These are phyloP conservation scores for Cladosporium sp. DNA, from an alignment of 2,329 filamentous ascomycete species.

Conservation along the genomic window DNA sequence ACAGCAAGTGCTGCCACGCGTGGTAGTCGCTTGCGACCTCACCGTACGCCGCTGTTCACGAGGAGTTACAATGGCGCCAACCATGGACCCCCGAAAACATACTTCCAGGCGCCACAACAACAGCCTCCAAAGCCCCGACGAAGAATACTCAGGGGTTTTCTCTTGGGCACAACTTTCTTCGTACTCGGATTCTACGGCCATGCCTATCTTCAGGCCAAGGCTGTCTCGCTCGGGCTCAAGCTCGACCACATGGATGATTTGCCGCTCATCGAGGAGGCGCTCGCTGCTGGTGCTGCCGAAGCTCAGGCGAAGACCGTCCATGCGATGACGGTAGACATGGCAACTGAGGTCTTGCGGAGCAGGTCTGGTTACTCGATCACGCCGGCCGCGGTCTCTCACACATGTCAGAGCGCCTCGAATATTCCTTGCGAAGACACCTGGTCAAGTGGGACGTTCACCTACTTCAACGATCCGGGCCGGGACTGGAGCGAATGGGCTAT, in stretches of 20 bases:
- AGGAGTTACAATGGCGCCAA: slow-evolving; percentile 19
- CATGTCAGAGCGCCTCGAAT: slow-evolving; percentile 23
- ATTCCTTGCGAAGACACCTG: slow-evolving; percentile 27
- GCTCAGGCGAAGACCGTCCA: slow-evolving; percentile 17
- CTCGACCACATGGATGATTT: slow-evolving; percentile 1
- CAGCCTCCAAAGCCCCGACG: slow-evolving; percentile 17
- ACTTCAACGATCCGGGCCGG: slow-evolving; percentile 18
- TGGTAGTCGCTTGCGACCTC: not conserved
- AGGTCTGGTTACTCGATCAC: slow-evolving; percentile 21
- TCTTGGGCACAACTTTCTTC: slow-evolving; percentile 20
- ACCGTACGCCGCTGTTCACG: slow-evolving; percentile 15
- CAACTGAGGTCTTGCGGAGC: slow-evolving; percentile 18
- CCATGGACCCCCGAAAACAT: slow-evolving; percentile 23
- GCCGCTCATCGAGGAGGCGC: slow-evolving; percentile 11
- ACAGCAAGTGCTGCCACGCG: slow-evolving; percentile 3
- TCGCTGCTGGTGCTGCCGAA: slow-evolving; percentile 17
- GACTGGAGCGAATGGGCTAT: slow-evolving; percentile 33
- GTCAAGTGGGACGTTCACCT: slow-evolving; percentile 17
- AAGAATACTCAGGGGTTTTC: slow-evolving; percentile 16
- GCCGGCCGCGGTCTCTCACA: slow-evolving; percentile 21
- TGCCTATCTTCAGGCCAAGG: slow-evolving; percentile 14
- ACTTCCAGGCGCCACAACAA: slow-evolving; percentile 25
- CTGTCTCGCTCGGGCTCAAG: slow-evolving; percentile 13
- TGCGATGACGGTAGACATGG: slow-evolving; percentile 18
- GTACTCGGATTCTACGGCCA: slow-evolving; percentile 17